These are phyloP conservation scores for Pelargonium myrrhifolium DNA, from an alignment of 441 rosid species.

Conservation along the genomic window DNA sequence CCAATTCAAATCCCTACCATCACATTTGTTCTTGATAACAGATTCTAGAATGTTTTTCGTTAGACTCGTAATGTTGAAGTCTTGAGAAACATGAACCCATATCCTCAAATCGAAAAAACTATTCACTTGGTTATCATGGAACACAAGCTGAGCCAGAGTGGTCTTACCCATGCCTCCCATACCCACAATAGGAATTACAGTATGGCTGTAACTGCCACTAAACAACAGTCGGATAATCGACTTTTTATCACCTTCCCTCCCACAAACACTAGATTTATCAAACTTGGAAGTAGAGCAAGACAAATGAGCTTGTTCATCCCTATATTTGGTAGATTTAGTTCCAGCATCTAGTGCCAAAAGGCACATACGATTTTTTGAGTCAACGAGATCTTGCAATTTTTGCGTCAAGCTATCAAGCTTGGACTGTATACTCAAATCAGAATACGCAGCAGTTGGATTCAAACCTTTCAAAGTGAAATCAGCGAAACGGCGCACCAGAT, in stretches of 20 bases:
- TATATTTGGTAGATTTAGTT: too few relatives aligned
- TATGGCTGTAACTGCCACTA: background rate
- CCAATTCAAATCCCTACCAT: background rate
- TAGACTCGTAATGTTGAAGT: background rate
- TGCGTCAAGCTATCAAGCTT: slow-evolving; percentile 4
- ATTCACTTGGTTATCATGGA: slow-evolving; percentile 5
- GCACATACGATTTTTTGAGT: too few relatives aligned
- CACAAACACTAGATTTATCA: background rate
- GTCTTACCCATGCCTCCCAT: slow-evolving; percentile 31
- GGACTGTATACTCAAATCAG: background rate
- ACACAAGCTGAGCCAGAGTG: slow-evolving; percentile 24
- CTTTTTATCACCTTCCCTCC: slow-evolving; percentile 21
- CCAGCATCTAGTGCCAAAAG: too few relatives aligned
- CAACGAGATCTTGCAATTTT: slow-evolving; percentile 20
- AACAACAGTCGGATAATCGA: slow-evolving; percentile 13
- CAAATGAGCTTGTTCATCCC: too few relatives aligned
- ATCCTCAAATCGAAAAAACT: background rate
- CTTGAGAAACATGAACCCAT: background rate
- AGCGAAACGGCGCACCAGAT: background rate
- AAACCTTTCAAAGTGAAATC: background rate
- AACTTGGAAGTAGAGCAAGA: too few relatives aligned
- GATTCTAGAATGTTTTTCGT: background rate
- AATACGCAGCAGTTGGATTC: background rate
- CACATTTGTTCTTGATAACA: background rate
- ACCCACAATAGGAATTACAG: slow-evolving; percentile 27